Evolutionary conservation across 2,329 filamentous ascomycete species (phyloP), one percentile per base, ranked within the genome.

Genomic region (Aureobasidium subglaciale): DNA sequence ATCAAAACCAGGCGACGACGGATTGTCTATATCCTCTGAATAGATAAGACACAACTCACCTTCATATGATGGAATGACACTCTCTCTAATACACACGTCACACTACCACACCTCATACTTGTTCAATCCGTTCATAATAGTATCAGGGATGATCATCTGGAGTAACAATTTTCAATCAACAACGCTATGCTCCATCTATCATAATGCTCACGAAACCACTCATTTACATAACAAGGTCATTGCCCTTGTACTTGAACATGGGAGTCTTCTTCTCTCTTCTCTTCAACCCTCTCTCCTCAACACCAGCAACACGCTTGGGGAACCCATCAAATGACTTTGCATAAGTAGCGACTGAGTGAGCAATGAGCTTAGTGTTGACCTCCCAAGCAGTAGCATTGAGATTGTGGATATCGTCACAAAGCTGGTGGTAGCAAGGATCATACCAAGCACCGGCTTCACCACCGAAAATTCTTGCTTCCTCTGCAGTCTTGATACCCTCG

Each of bases 401-500:
- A 64, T 84, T 84, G 52, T 69, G 72, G 32, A 79, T 66, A 52
- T 75, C 76, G 60, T 84, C 80, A 7, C 75, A 74, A 2, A 70
- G 70, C 34, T 70, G 67, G 62, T 84, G 81, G 66, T 84, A 84
- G 66, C 82, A 81, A 16, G 68, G 65, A 62, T 84, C 80, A 61
- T 77, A 81, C 30, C 73, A 68, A n/a, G 74, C 70, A 37, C 77
- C 86, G 1, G 82, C 84, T 59, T 76, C 73, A 34, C 88, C 88
- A n/a, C 88, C 87, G 67, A 90, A 92, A 70, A 82, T 71, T 37
- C 72, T 73, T 2, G 71, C 79, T 66, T 91, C 85, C 30, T 82
- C 77, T 48, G 77, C 71, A 0, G 86, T 89, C 80, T 90, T 91
- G 71, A 88, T 68, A 11, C 80, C 85, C 69, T 91, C 87, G 1